These are phyloP conservation scores for Penicillium subrubescens DNA, from an alignment of 495 filamentous ascomycete species.

Conservation along the genomic window DNA sequence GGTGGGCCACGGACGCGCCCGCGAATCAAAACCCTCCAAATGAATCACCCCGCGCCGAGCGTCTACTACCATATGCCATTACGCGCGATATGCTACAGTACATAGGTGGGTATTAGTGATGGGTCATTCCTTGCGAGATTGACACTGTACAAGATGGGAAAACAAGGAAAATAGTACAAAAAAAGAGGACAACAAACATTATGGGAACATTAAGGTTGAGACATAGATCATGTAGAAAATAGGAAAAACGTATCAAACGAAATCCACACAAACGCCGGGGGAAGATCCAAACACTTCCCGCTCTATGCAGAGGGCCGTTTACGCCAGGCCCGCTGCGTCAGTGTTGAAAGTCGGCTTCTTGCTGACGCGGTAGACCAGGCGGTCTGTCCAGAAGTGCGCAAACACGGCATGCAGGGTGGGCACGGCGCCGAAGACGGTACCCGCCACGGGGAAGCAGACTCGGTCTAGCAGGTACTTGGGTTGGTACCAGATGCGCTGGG, in stretches of 20 bases:
- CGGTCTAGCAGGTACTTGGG: slow-evolving; percentile 53
- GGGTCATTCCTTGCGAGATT: neutral
- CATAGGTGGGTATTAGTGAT: neutral
- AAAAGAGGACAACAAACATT: neutral
- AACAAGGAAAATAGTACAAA: neutral
- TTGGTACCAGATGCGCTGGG: slow-evolving; percentile 52
- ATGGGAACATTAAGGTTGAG: slow-evolving; percentile 1
- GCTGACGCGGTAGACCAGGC: slow-evolving; percentile 66
- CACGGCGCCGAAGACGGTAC: slow-evolving; percentile 62
- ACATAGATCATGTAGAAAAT: neutral
- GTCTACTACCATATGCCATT: slow-evolving; percentile 4
- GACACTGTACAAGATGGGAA: neutral
- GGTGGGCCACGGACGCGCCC: slow-evolving; percentile 14
- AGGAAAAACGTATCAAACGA: neutral
- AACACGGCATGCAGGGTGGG: slow-evolving; percentile 64
- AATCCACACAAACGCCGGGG: neutral
- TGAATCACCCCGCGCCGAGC: slow-evolving; percentile 3
- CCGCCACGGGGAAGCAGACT: slow-evolving; percentile 60
- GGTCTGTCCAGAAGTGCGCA: slow-evolving; percentile 66
- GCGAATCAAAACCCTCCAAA: slow-evolving; percentile 3
- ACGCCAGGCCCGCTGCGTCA: slow-evolving; percentile 18
- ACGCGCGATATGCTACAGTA: neutral
- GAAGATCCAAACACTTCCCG: neutral
- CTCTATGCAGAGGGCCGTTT: neutral
- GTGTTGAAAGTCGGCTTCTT: slow-evolving; percentile 53